phyloP scores from a whole-genome alignment of 1,139 yeast species.

The Petasospora fabianii region DNA sequence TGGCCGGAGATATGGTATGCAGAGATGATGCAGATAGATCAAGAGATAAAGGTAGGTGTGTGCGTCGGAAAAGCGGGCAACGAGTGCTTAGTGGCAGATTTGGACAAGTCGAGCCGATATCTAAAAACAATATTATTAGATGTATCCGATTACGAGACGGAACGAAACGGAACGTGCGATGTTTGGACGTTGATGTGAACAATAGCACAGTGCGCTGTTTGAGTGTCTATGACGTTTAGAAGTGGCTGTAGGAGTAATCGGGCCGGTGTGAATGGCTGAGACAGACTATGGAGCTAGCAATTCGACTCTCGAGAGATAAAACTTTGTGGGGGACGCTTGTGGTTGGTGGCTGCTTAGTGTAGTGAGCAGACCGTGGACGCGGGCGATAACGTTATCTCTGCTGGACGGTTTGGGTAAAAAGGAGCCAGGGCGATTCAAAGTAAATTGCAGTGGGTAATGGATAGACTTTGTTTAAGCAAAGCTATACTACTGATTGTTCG shows the following conservation, averaged over 20 bases:
- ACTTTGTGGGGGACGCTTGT: neutral
- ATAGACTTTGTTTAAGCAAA: too few species aligned
- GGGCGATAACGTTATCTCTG: constrained; percentile 1
- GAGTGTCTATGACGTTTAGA: neutral
- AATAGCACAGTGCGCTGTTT: neutral
- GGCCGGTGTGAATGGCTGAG: neutral
- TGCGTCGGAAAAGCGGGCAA: neutral
- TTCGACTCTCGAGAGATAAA: too few species aligned
- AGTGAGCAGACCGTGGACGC: neutral
- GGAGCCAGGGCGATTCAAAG: neutral
- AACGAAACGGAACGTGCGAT: neutral
- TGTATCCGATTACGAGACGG: too few species aligned
- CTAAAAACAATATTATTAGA: too few species aligned
- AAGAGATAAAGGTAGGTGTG: neutral
- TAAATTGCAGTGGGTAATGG: neutral
- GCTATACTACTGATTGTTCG: neutral
- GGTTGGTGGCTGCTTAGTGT: neutral
- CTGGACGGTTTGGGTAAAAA: constrained; percentile 1
- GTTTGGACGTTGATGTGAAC: neutral
- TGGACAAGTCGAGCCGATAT: neutral
- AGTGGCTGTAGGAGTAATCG: neutral
- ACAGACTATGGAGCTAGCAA: too few species aligned
- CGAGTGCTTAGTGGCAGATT: neutral
- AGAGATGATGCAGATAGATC: neutral
- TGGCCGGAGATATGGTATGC: neutral